A percentile compares a stretch with the other conserved stretches of the same genome.
Evolutionary conservation across 371 early-diverging fungal species (phyloP).

Genomic region (Umbelopsis sp.): DNA sequence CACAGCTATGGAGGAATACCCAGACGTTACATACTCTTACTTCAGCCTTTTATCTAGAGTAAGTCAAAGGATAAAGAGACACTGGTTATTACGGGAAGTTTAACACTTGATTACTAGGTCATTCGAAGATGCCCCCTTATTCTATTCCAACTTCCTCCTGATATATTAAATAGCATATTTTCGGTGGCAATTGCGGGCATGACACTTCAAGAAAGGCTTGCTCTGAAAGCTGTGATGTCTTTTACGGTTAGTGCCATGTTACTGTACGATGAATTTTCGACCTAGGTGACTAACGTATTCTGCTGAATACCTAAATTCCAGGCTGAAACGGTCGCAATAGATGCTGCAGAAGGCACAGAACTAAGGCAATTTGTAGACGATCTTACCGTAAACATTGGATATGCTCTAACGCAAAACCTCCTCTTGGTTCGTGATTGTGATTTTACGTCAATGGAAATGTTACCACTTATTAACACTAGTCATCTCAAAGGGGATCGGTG

Average conservation of each 20-base stretch:
- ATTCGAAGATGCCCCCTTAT: conserved; percentile 58
- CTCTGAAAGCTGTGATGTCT: conserved; percentile 58
- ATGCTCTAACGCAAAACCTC: conserved; percentile 58
- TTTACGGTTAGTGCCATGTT: conserved; percentile 53
- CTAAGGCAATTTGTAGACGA: conserved; percentile 45
- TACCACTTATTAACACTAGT: background rate
- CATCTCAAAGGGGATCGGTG: conserved; percentile 66
- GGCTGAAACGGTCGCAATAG: conserved; percentile 61
- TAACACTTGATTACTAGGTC: conserved; percentile 33
- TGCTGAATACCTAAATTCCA: conserved; percentile 16
- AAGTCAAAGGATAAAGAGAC: conserved; percentile 17
- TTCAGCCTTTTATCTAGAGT: conserved; percentile 63
- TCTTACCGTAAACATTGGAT: conserved; percentile 52
- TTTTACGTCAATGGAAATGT: background rate
- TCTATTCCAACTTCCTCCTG: conserved; percentile 56
- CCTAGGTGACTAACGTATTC: background rate
- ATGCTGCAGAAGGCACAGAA: conserved; percentile 40
- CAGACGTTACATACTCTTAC: conserved; percentile 44
- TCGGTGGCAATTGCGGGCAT: conserved; percentile 59
- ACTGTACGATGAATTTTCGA: background rate
- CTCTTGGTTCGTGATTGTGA: conserved; percentile 44
- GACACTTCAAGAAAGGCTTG: conserved; percentile 64
- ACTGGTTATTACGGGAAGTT: background rate
- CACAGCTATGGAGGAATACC: conserved; percentile 46
- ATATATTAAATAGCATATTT: conserved; percentile 53